Evolutionary conservation across 495 filamentous ascomycete genomes (phyloP).

Genomic region (Parmelia sp.): DNA sequence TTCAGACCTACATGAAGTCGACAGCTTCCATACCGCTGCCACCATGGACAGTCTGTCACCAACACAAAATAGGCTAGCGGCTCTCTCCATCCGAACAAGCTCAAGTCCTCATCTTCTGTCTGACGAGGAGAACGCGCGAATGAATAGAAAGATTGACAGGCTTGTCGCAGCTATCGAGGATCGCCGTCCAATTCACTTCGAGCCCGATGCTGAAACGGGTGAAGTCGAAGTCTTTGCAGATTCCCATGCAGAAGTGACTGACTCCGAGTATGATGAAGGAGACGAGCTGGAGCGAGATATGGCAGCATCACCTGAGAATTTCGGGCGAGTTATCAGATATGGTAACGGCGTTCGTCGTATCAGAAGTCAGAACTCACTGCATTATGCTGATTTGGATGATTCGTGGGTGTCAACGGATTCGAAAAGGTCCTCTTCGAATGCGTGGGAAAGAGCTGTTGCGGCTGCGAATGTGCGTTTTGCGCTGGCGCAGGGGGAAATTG

Average conservation of each 20-base stretch:
- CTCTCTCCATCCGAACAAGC: not conserved
- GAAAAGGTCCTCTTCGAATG: not conserved
- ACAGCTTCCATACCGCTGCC: not conserved
- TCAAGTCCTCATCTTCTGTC: slow-evolving; percentile 2
- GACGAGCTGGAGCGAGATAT: not conserved
- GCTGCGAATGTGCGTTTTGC: not conserved
- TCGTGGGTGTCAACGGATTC: not conserved
- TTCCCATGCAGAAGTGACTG: not conserved
- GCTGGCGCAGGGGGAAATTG: not conserved
- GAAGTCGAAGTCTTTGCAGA: slow-evolving; percentile 2
- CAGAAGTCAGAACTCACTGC: not conserved
- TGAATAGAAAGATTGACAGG: slow-evolving; percentile 4
- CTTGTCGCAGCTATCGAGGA: not conserved
- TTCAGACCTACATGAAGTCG: not conserved
- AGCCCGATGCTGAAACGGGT: slow-evolving; percentile 4
- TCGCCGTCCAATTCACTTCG: slow-evolving; percentile 12
- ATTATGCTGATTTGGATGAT: not conserved
- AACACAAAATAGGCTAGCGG: not conserved
- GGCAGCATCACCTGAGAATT: not conserved
- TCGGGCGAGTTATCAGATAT: not conserved
- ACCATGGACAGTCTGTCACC: not conserved
- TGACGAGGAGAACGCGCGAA: not conserved
- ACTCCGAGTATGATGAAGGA: not conserved
- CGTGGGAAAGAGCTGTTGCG: not conserved
- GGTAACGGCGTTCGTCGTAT: not conserved